Conservation (phyloP, 2,329 filamentous ascomycete genomes). For the Fusarium guadeloupense region DNA sequence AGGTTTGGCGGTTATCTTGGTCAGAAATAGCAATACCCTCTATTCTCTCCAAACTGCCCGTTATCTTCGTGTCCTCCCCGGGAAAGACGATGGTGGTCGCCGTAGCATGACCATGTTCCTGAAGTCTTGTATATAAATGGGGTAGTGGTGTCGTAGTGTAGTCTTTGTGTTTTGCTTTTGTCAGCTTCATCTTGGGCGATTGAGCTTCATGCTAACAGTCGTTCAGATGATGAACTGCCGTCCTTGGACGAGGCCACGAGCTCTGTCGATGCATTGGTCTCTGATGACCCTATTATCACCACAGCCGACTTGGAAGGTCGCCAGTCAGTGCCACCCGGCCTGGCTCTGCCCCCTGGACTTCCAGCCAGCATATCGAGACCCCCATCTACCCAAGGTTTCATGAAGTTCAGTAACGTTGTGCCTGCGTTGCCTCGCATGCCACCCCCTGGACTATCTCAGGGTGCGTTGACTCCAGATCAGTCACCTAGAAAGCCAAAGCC, state of each 20-base stretch:
- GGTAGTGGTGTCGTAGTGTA: slow-evolving; percentile 46
- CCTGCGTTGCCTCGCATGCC: slow-evolving; percentile 42
- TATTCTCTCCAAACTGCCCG: slow-evolving; percentile 49
- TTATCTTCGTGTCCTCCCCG: slow-evolving; percentile 50
- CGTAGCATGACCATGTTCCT: slow-evolving; percentile 59
- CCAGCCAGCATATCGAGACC: slow-evolving; percentile 32
- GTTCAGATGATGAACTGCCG: slow-evolving; percentile 69
- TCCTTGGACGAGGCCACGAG: slow-evolving; percentile 68
- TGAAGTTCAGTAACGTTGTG: slow-evolving; percentile 36
- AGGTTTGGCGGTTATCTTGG: slow-evolving; percentile 48
- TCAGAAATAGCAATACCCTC: slow-evolving; percentile 55
- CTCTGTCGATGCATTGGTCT: slow-evolving; percentile 75
- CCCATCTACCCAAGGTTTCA: slow-evolving; percentile 30
- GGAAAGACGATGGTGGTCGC: slow-evolving; percentile 72
- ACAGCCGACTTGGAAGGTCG: slow-evolving; percentile 22
- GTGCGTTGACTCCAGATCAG: slow-evolving; percentile 47
- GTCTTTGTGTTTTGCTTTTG: slow-evolving; percentile 40
- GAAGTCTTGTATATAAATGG: slow-evolving; percentile 56
- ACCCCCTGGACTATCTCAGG: slow-evolving; percentile 40
- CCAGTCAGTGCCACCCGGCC: slow-evolving; percentile 46
- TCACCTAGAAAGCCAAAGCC: slow-evolving; percentile 46
- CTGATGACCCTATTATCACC: slow-evolving; percentile 57
- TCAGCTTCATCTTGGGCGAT: slow-evolving; percentile 30
- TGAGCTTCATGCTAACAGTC: slow-evolving; percentile 54
- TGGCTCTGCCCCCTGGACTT: slow-evolving; percentile 39